Conservation (phyloP, 441 rosid genomes). For the Pelargonium australe region DNA sequence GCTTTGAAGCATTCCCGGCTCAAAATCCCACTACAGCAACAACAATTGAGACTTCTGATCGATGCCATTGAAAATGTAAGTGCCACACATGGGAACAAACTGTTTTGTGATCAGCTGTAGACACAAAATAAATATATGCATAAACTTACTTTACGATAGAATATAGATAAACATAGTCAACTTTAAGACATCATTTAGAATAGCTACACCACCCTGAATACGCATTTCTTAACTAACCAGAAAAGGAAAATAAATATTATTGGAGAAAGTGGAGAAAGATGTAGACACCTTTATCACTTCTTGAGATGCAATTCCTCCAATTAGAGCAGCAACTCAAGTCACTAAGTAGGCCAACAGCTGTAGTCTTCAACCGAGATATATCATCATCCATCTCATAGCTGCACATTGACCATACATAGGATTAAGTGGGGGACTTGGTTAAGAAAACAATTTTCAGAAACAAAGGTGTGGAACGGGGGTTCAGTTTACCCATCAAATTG, state of each 20-base stretch:
- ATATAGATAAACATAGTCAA: background rate
- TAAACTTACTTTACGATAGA: background rate
- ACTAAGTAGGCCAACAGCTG: constrained; percentile 54
- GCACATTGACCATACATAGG: constrained; percentile 17
- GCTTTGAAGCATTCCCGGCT: constrained; percentile 13
- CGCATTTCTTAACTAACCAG: background rate
- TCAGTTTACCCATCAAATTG: constrained; percentile 71
- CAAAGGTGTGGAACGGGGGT: background rate
- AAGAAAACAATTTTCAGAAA: background rate
- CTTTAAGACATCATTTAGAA: background rate
- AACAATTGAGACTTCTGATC: constrained; percentile 83
- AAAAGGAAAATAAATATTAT: background rate
- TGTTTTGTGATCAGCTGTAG: constrained; percentile 82
- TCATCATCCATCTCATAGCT: constrained; percentile 67
- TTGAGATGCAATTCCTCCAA: constrained; percentile 91
- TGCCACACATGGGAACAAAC: constrained; percentile 86
- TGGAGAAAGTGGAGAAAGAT: constrained; percentile 12
- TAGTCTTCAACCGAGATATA: constrained; percentile 57
- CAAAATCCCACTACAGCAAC: constrained; percentile 32
- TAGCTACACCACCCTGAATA: background rate
- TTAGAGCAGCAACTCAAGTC: constrained; percentile 76
- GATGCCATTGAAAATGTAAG: constrained; percentile 77
- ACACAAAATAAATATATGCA: background rate
- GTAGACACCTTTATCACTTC: constrained; percentile 80
- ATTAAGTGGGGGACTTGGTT: background rate